Conservation (phyloP, 1,139 yeast genomes). For the Kodamaea sp. region DNA sequence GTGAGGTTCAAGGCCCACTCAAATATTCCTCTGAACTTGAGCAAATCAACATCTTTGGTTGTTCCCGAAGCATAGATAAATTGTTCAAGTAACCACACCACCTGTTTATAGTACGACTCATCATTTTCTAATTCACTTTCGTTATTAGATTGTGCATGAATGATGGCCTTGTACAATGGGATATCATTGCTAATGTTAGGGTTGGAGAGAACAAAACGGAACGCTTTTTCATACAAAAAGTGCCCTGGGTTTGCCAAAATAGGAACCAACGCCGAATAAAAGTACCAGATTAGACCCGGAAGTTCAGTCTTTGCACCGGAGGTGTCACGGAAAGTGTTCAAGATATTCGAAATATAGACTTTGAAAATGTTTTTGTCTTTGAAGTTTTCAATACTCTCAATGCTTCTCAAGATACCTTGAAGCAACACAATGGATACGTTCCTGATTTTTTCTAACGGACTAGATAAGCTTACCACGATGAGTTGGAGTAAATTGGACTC, state of each 20-base stretch:
- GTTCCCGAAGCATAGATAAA: constrained; percentile 49
- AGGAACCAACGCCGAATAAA: constrained; percentile 54
- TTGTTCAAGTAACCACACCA: constrained; percentile 64
- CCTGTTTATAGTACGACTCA: constrained; percentile 53
- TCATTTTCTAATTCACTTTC: constrained; percentile 46
- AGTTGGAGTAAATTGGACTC: constrained; percentile 62
- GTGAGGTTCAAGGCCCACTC: constrained; percentile 67
- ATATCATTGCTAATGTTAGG: constrained; percentile 61
- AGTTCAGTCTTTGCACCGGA: constrained; percentile 3
- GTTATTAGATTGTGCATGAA: constrained; percentile 27
- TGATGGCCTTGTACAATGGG: constrained; percentile 61
- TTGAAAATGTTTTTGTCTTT: constrained; percentile 62
- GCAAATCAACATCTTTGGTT: constrained; percentile 50
- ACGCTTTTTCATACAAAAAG: constrained; percentile 66
- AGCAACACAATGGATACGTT: constrained; percentile 40
- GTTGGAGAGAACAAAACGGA: constrained; percentile 58
- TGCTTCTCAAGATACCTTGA: constrained; percentile 41
- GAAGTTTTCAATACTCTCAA: constrained; percentile 37
- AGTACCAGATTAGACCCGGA: constrained; percentile 34
- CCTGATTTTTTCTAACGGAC: constrained; percentile 12
- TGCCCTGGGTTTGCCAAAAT: constrained; percentile 70
- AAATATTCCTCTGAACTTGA: constrained; percentile 54
- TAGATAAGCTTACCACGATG: constrained; percentile 50
- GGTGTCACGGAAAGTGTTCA: constrained; percentile 42
- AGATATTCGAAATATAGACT: constrained; percentile 60